Percentiles rank a stretch among this genome's conserved stretches.
Evolutionary conservation across 2,329 filamentous ascomycete genomes (phyloP).

Genomic region (Phyllachora maydis): DNA sequence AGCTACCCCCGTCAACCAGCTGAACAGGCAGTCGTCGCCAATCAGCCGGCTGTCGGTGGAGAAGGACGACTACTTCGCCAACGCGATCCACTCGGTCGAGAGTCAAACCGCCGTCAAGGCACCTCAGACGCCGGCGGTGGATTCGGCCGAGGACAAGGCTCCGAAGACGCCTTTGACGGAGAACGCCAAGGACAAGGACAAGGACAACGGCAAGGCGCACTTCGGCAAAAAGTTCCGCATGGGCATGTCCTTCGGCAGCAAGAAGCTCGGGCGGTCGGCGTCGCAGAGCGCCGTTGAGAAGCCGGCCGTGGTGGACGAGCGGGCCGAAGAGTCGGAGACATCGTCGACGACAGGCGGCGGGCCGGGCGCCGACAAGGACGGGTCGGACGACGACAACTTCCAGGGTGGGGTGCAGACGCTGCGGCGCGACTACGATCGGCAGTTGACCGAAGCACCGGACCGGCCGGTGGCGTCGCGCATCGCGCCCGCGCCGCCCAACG

Average conservation of each 20-base stretch:
- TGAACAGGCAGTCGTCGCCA: constrained; percentile 33
- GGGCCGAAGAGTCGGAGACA: constrained; percentile 45
- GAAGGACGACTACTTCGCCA: constrained; percentile 60
- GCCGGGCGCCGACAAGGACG: constrained; percentile 51
- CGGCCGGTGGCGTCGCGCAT: constrained; percentile 39
- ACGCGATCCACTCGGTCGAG: constrained; percentile 26
- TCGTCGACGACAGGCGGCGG: too few species aligned
- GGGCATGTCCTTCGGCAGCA: constrained; percentile 58
- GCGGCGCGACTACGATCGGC: constrained; percentile 51
- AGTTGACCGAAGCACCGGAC: constrained; percentile 31
- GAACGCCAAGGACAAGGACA: constrained; percentile 20
- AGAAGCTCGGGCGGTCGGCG: constrained; percentile 57
- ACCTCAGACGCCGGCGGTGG: constrained; percentile 16
- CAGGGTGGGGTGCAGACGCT: constrained; percentile 53
- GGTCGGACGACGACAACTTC: constrained; percentile 57
- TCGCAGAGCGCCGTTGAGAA: constrained; percentile 50
- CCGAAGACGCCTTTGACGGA: constrained; percentile 29
- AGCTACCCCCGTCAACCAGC: constrained; percentile 21
- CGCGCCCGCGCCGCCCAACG: constrained; percentile 46
- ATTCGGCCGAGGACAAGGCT: constrained; percentile 13
- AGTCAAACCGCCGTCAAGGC: constrained; percentile 22
- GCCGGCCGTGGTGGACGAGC: constrained; percentile 54
- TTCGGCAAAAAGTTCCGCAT: constrained; percentile 76
- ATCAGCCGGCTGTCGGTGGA: constrained; percentile 41
- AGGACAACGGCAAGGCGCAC: constrained; percentile 37